These are phyloP conservation scores for Licmophora abbreviata DNA, from an alignment of 108 stramenopile species.

Conservation along the genomic window DNA sequence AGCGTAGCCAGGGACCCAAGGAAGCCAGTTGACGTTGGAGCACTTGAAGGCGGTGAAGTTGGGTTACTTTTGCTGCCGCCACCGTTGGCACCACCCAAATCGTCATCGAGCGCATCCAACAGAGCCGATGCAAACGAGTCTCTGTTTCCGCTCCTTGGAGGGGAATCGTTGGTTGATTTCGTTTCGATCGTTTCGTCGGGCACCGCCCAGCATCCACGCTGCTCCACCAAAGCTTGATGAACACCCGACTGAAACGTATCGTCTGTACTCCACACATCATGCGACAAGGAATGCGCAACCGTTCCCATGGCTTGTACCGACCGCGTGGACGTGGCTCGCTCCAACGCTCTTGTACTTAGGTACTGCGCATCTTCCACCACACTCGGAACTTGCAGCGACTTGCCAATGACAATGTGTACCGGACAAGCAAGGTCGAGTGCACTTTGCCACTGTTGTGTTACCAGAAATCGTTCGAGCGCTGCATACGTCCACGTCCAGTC, in stretches of 20 bases:
- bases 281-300: conserved; percentile 67
- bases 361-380: conserved; percentile 85
- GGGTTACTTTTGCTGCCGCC: background rate
- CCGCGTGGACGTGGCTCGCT: conserved; percentile 69
- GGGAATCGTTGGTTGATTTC: background rate
- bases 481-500: conserved; percentile 70
- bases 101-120: conserved; percentile 68
- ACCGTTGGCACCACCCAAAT: conserved; percentile 13
- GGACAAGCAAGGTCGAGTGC: conserved; percentile 35
- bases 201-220: conserved; percentile 33
- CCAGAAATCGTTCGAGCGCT: conserved; percentile 36
- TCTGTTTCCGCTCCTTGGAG: conserved; percentile 14
- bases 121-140: conserved; percentile 68
- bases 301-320: conserved; percentile 71
- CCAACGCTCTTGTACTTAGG: conserved; percentile 57
- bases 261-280: conserved; percentile 72
- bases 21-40: background rate
- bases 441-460: conserved; percentile 28
- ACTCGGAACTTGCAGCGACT: conserved; percentile 49
- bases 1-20: background rate
- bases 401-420: conserved; percentile 47
- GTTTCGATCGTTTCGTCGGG: conserved; percentile 6
- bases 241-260: conserved; percentile 27
- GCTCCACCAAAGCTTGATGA: conserved; percentile 55
- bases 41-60: conserved; percentile 1